These are phyloP conservation scores for Eucalyptus tenuipes DNA, from an alignment of 345 rosid genomes.

Conservation along the genomic window DNA sequence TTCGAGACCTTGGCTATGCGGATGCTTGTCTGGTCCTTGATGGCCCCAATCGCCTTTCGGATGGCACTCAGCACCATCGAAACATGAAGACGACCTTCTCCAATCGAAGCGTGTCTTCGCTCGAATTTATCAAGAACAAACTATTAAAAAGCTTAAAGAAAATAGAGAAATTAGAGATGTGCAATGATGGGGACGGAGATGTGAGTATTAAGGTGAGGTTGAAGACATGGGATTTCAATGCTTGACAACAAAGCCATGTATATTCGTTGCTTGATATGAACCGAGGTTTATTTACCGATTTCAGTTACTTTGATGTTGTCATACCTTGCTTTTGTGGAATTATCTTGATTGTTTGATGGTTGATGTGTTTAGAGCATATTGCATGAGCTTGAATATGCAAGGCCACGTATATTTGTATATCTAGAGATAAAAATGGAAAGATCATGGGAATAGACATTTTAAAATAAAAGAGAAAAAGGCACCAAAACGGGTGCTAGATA, in stretches of 20 bases:
- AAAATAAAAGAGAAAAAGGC: background rate
- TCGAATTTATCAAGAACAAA: background rate
- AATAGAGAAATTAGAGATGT: too few relatives aligned
- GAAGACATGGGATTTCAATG: too few relatives aligned
- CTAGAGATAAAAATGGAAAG: background rate
- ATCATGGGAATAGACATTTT: too few relatives aligned
- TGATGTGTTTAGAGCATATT: background rate
- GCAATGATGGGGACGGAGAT: background rate
- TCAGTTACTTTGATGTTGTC: background rate
- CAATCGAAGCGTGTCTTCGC: background rate
- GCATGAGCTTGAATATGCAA: background rate
- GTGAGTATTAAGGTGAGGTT: too few relatives aligned
- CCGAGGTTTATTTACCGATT: background rate
- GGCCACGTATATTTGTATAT: background rate
- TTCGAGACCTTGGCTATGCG: slow-evolving; percentile 78
- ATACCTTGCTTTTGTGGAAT: background rate
- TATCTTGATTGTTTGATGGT: background rate
- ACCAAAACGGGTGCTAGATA: background rate
- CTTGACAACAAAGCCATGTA: too few relatives aligned
- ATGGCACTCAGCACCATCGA: slow-evolving; percentile 3
- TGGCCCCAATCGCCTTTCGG: slow-evolving; percentile 85
- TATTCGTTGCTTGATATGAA: background rate
- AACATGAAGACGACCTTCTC: background rate
- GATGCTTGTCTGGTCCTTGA: slow-evolving; percentile 86
- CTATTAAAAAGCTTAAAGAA: background rate